Evolutionary conservation across 2,329 filamentous ascomycete genomes (phyloP), one percentile per base, ranked within the genome.

Genomic region (Daldinia sp.): DNA sequence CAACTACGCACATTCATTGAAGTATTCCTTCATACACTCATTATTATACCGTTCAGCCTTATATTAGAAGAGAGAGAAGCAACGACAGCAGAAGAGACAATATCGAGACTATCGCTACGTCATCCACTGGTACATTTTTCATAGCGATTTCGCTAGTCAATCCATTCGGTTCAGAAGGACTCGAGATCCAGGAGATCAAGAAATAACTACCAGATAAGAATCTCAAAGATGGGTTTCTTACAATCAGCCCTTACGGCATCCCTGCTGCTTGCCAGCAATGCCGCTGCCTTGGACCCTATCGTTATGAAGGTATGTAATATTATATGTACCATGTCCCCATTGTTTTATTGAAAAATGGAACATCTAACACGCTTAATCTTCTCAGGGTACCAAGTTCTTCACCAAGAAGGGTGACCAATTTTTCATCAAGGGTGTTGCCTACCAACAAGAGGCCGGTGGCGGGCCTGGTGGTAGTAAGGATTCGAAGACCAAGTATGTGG

Each of bases 391-490:
- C 70, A 79, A 79, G 63, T 93, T 94, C 85, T 94, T 93, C 85
- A 91, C 90, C 81, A 87, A 90, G 80, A 88, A 84, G 57, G 78
- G 78, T n/a, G 74, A 77, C 6, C 78, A 80, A 67, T 80, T 80
- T 79, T 92, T 87, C 82, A 91, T 94, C 77, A 88, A 87, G 74
- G 92, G 92, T 81, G 84, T 94, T 73, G 92, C 92, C 72, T 94
- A 94, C 80, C 92, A 94, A 82, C 86, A 90, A 81, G 90, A 90
- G 72, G 78, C 81, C 65, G 82, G 81, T 72, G 79, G 82, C 48
- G 82, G 81, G 72, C 79, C 82, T 48, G 75, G 75, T 30, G 83
- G 83, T 57, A 79, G 81, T 48, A 59, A 60, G 37, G 65, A 65
- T 33, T 65, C 64, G 6, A 72, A 57, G 54, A 75, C 81, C 60